These are phyloP conservation scores for Arachis hypogaea DNA, from an alignment of 306 rosid species.

Conservation along the genomic window DNA sequence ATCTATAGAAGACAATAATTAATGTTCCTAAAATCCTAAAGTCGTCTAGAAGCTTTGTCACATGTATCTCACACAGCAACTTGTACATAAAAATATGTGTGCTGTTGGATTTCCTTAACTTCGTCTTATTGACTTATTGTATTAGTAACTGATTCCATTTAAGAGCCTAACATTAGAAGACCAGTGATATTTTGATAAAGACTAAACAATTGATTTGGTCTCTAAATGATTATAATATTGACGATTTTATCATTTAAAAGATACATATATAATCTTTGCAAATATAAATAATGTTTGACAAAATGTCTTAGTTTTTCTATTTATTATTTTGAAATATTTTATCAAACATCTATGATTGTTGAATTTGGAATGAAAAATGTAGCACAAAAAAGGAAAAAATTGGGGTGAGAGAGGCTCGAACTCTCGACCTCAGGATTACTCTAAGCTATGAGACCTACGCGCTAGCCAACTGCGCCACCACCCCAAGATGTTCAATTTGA, in stretches of 20 bases:
- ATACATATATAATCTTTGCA: too few species aligned
- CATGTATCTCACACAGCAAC: slow-evolving; percentile 32
- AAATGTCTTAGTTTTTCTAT: too few species aligned
- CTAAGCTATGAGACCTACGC: slow-evolving; percentile 51
- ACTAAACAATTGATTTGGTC: too few species aligned
- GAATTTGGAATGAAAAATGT: too few species aligned
- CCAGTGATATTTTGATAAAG: not conserved
- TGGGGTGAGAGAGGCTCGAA: slow-evolving; percentile 54
- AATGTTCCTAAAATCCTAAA: not conserved
- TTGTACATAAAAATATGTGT: not conserved
- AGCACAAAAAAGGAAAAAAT: not conserved
- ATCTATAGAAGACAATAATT: not conserved
- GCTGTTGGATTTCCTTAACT: not conserved
- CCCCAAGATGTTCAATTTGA: too few species aligned
- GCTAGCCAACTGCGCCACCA: slow-evolving; percentile 51
- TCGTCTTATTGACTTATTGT: not conserved
- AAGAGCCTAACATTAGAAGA: not conserved
- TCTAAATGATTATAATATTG: too few species aligned
- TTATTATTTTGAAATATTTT: too few species aligned
- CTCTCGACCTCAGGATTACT: slow-evolving; percentile 44
- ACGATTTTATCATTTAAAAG: too few species aligned
- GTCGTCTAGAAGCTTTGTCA: not conserved
- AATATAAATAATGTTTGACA: too few species aligned
- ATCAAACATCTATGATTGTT: too few species aligned
- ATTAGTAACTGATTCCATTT: slow-evolving; percentile 1